phyloP scores from a whole-genome alignment of 202 grass and related monocot genomes.

The Brachypodium distachyon region DNA sequence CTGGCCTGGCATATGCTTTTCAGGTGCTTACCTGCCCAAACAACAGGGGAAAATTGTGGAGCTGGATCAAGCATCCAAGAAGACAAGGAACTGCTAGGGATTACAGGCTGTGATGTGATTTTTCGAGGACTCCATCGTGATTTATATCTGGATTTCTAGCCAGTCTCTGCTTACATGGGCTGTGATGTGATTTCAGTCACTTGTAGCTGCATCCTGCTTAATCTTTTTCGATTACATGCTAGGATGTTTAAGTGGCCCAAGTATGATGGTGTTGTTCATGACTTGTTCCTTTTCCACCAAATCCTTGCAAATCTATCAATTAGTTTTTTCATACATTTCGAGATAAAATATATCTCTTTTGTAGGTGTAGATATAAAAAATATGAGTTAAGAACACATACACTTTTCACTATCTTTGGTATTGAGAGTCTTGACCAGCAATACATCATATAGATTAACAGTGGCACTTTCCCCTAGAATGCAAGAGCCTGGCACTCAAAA shows the following conservation, averaged over 20 bases:
- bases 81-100: constrained; percentile 45
- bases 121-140: background rate
- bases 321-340: background rate
- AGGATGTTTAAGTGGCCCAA: background rate
- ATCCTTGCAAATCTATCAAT: background rate
- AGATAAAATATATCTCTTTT: background rate
- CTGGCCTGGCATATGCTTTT: background rate
- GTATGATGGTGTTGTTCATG: background rate
- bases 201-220: background rate
- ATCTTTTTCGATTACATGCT: background rate
- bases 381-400: background rate
- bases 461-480: background rate
- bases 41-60: constrained; percentile 26
- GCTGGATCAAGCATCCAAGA: constrained; percentile 26
- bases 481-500: background rate
- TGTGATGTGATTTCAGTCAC: background rate
- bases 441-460: background rate
- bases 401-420: background rate
- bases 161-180: background rate
- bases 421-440: background rate
- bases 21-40: constrained; percentile 48
- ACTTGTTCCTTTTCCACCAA: background rate
- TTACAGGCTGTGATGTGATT: background rate
- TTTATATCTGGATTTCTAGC: background rate
- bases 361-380: background rate